These are phyloP conservation scores for Phaeosphaeriaceae sp. DNA, from an alignment of 2,329 filamentous ascomycete species.

Conservation along the genomic window DNA sequence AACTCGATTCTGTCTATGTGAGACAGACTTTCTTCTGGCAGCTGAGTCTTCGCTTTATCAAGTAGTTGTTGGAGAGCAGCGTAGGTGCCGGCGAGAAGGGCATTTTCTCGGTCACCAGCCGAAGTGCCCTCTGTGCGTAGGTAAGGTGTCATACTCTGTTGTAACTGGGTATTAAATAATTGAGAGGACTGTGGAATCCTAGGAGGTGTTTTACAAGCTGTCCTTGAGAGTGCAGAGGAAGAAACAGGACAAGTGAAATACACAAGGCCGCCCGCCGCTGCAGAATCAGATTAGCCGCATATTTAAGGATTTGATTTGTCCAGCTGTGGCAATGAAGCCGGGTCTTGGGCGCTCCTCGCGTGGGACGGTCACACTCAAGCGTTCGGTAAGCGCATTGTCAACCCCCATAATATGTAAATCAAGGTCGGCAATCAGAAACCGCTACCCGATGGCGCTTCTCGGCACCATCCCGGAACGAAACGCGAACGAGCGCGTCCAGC, in stretches of 20 bases:
- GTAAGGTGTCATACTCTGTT: slow-evolving; percentile 34
- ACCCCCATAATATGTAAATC: slow-evolving; percentile 4
- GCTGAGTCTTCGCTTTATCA: slow-evolving; percentile 37
- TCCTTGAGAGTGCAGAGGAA: background rate
- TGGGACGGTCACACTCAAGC: slow-evolving; percentile 12
- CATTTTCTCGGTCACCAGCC: slow-evolving; percentile 26
- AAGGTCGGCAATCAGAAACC: slow-evolving; percentile 8
- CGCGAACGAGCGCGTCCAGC: slow-evolving; percentile 3
- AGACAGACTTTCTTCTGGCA: slow-evolving; percentile 41
- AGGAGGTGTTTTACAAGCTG: background rate
- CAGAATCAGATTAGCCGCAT: slow-evolving; percentile 27
- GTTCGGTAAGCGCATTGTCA: background rate
- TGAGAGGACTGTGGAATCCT: slow-evolving; percentile 1
- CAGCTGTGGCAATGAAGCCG: slow-evolving; percentile 20
- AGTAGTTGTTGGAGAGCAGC: slow-evolving; percentile 42
- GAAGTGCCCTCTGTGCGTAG: slow-evolving; percentile 23
- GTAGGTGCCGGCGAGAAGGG: slow-evolving; percentile 43
- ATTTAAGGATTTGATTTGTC: slow-evolving; percentile 10
- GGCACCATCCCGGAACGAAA: slow-evolving; percentile 1
- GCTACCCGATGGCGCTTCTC: slow-evolving; percentile 4
- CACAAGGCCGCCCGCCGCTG: too few relatives aligned
- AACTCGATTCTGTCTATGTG: slow-evolving; percentile 41
- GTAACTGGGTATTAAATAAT: background rate
- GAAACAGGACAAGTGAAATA: slow-evolving; percentile 1
- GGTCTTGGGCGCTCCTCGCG: slow-evolving; percentile 17